Conservation (phyloP, 441 rosid species). For the Adansonia madagascariensis region DNA sequence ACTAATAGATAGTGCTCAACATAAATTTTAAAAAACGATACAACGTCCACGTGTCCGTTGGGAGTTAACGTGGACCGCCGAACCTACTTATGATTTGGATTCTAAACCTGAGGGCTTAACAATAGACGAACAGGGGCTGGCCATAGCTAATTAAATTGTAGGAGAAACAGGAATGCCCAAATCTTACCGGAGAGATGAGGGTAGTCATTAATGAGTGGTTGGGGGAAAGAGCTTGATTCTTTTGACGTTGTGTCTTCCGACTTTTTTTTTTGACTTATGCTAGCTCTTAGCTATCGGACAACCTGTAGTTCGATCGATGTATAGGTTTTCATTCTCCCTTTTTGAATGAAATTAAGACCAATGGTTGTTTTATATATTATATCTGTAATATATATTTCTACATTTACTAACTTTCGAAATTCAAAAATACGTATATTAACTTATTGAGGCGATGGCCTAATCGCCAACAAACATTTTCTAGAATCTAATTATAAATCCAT, state of each 20-base stretch:
- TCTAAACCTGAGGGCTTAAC: no score
- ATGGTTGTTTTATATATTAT: neutral
- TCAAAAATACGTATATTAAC: neutral
- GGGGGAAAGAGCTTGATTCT: neutral
- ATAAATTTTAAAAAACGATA: no score
- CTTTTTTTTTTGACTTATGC: neutral
- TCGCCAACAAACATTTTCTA: neutral
- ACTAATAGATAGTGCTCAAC: no score
- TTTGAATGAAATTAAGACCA: neutral
- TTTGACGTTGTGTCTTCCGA: neutral
- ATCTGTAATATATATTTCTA: no score
- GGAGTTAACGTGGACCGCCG: no score
- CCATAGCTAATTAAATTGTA: no score
- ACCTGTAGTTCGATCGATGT: no score
- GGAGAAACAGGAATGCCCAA: neutral
- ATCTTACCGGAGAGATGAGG: neutral
- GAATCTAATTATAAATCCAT: neutral
- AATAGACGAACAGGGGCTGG: no score
- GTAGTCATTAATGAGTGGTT: conserved; percentile 13
- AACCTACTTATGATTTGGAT: no score
- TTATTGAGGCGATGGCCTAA: neutral
- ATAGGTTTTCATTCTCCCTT: neutral
- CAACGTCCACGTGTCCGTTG: no score
- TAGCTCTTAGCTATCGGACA: neutral
- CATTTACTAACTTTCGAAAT: neutral